A percentile compares a stretch with the other conserved stretches of the same genome.
These are phyloP conservation scores for Alopecurus myosuroides DNA, from an alignment of 176 grass and related monocot genomes.

Conservation along the genomic window DNA sequence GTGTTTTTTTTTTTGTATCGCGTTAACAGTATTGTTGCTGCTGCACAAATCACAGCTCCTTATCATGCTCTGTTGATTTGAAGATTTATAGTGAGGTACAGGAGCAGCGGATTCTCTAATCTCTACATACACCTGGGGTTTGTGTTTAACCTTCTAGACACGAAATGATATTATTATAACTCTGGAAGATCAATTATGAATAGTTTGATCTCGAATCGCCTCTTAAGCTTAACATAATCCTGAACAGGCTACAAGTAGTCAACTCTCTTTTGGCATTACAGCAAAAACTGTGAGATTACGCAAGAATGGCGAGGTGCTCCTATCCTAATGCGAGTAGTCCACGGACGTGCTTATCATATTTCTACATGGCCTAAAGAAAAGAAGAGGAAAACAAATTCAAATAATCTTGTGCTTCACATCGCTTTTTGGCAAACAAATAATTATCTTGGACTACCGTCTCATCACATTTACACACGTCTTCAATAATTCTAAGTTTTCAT, in stretches of 20 bases:
- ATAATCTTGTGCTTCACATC: no score
- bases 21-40: background rate
- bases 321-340: no score
- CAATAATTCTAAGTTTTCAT: no score
- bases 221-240: slow-evolving; percentile 21
- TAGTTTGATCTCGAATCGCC: background rate
- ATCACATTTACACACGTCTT: no score
- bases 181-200: background rate
- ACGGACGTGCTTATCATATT: no score
- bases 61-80: slow-evolving; percentile 1
- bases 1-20: slow-evolving; percentile 22
- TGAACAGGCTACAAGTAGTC: slow-evolving; percentile 53
- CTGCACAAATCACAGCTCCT: slow-evolving; percentile 3
- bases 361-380: no score
- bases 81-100: slow-evolving; percentile 38
- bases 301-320: slow-evolving; percentile 78
- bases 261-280: slow-evolving; percentile 68
- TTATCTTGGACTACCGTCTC: no score
- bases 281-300: slow-evolving; percentile 67
- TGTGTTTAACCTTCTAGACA: slow-evolving; percentile 13
- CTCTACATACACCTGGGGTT: slow-evolving; percentile 75
- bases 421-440: no score
- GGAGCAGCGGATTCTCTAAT: slow-evolving; percentile 34
- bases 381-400: no score
- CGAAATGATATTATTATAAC: background rate